A percentile compares a stretch with the other conserved stretches of the same genome.
Evolutionary conservation across 768 basidiomycete species (phyloP).

Genomic region (Lactarius deliciosus): DNA sequence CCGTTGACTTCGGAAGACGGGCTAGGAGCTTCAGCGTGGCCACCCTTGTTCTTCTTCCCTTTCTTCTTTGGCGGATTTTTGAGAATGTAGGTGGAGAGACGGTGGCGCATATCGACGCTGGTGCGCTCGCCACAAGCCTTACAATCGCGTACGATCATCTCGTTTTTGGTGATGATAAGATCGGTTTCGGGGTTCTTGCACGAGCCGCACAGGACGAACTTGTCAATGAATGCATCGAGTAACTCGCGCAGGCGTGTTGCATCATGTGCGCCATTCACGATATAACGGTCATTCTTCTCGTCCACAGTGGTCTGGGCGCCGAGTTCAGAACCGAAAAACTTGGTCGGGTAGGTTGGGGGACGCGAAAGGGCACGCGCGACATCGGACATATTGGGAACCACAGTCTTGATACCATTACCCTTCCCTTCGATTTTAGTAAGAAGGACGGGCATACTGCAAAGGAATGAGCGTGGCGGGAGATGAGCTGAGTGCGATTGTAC

Average conservation of each 20-base stretch:
- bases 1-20: conserved; percentile 40
- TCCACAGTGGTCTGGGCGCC: conserved; percentile 97
- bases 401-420: conserved; percentile 99
- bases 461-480: not conserved
- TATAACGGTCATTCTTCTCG: conserved; percentile 96
- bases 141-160: conserved; percentile 93
- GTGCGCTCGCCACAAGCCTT: conserved; percentile 97
- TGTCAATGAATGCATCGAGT: conserved; percentile 95
- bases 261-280: conserved; percentile 97
- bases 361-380: conserved; percentile 93
- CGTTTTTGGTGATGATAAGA: conserved; percentile 83
- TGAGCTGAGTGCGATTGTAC: conserved; percentile 30
- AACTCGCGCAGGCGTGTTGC: conserved; percentile 90
- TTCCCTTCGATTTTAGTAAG: conserved; percentile 97
- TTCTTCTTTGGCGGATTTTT: conserved; percentile 95
- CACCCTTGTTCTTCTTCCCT: conserved; percentile 64
- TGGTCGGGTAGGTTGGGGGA: conserved; percentile 95
- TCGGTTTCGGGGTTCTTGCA: conserved; percentile 99
- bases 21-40: conserved; percentile 51
- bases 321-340: conserved; percentile 98
- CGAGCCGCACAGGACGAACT: conserved; percentile 93
- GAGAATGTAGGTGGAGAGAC: conserved; percentile 92
- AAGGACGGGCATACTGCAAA: conserved; percentile 87
- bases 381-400: conserved; percentile 97
- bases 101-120: conserved; percentile 93